These are phyloP conservation scores for Phaeosphaeriaceae sp. DNA, from an alignment of 2,329 filamentous ascomycete genomes.

Conservation along the genomic window DNA sequence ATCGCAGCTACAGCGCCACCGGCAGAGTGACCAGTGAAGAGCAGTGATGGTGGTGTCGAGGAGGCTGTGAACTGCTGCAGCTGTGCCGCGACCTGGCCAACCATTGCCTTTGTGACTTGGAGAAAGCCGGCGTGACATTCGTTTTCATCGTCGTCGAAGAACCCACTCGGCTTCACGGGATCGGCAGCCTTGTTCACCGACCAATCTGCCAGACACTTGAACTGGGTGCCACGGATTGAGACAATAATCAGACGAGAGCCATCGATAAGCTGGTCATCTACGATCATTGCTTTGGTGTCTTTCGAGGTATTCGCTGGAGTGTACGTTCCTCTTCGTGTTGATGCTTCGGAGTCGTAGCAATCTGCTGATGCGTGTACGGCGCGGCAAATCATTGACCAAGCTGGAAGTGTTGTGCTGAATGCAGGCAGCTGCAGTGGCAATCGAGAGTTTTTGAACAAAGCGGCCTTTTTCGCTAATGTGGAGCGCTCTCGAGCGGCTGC, in stretches of 20 bases:
- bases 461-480: constrained; percentile 5
- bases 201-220: constrained; percentile 7
- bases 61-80: constrained; percentile 68
- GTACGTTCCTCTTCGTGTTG: constrained; percentile 7
- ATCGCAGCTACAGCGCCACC: constrained; percentile 79
- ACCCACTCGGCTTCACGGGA: constrained; percentile 3
- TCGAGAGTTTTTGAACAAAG: constrained; percentile 8
- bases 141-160: constrained; percentile 70
- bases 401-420: constrained; percentile 6
- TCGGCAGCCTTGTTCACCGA: constrained; percentile 8
- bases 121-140: constrained; percentile 80
- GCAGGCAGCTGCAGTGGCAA: constrained; percentile 2
- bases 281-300: constrained; percentile 12
- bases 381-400: constrained; percentile 12
- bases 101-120: constrained; percentile 73
- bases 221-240: constrained; percentile 9
- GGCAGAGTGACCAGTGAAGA: constrained; percentile 82
- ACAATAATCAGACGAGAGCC: constrained; percentile 6
- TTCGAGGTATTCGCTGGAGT: constrained; percentile 9
- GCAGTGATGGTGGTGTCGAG: constrained; percentile 67
- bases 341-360: constrained; percentile 9
- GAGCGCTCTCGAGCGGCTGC: constrained; percentile 2
- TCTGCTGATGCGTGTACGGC: constrained; percentile 9
- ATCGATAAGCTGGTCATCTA: constrained; percentile 10
- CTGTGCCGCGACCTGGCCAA: constrained; percentile 70